Evolutionary conservation across 192 early-diverging fungal species (phyloP), one percentile per base, ranked within the genome.

Genomic region (Dissophora globulifera): DNA sequence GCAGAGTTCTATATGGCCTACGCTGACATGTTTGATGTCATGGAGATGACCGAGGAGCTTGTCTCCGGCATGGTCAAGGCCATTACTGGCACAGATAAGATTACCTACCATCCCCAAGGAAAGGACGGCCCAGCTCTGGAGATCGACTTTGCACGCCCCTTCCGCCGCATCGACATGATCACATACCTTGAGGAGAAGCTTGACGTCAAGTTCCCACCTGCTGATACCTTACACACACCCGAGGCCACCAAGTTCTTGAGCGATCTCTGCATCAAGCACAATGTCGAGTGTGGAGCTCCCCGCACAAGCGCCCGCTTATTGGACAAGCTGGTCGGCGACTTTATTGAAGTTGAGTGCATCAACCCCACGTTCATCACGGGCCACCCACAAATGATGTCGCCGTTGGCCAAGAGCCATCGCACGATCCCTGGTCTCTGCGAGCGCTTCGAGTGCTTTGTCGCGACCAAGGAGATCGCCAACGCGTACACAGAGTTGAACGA

Each of bases 1-100:
- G 95, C 93, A 82, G 98, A 99, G 86, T 98, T 99, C 84, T 98
- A 99, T 85, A 97, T 97, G 96, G 98, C 98, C 17, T 99, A 97
- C 79, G 98, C 96, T 32, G 96, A 99, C 79, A 91, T 98, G 84
- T 89, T 93, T 78, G 96, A 99, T 79, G 78, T 99, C 55, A 93
- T 99, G 92, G 90, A 96, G 29, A 92, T 98, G 70, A 98, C 96
- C 60, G 98, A 99, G 79, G 49, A 58, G 2, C 70, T 93, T 22
- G 54, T 99, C 16, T 90, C 92, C 40, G 91, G 95, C 59, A 95
- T 98, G 94, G 96, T 99, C 78, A 94, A 93, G 89, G 80, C 86
- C 57, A 82, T 99, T 50, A 95, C 91, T 54, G 97, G 97, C 55
- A 84, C 70, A 22, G 95, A 95, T 89, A 93, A 93, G 85, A 82